phyloP scores from a whole-genome alignment of 2,329 filamentous ascomycete genomes.

The Diaporthe sp. region DNA sequence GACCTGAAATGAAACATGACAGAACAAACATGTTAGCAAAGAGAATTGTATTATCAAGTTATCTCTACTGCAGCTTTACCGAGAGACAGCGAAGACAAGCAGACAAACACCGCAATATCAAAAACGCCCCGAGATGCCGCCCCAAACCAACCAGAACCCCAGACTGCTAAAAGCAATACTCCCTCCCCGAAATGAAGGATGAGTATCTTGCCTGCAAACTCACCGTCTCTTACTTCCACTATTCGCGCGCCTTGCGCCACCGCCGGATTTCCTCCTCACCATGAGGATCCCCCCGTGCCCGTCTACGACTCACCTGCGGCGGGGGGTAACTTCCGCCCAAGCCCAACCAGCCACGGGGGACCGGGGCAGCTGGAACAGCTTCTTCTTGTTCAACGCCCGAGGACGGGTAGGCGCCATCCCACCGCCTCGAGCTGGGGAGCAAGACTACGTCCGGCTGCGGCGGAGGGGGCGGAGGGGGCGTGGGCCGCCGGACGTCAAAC shows the following conservation, averaged over 20 bases:
- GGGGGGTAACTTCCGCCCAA: background rate
- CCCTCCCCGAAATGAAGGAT: too few species aligned
- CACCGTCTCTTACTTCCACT: background rate
- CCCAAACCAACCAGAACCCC: background rate
- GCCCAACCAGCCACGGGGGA: background rate
- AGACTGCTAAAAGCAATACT: background rate
- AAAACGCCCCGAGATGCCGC: background rate
- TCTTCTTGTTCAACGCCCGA: too few species aligned
- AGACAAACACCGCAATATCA: background rate
- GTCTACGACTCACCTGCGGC: background rate
- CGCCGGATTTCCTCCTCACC: too few species aligned
- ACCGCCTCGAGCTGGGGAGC: background rate
- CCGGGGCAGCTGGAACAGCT: background rate
- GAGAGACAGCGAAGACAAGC: background rate
- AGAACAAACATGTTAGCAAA: background rate
- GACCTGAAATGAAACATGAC: background rate
- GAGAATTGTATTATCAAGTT: background rate
- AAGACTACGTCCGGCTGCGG: background rate
- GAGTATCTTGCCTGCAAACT: background rate
- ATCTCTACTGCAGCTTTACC: background rate
- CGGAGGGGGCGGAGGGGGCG: background rate
- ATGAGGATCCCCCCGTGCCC: background rate
- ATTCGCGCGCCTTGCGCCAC: background rate
- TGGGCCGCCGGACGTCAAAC: background rate
- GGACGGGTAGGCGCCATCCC: background rate